Percentiles rank a stretch among this genome's conserved stretches.
phyloP scores from a whole-genome alignment of 768 basidiomycete genomes.

The Cystobasidium tubakii region DNA sequence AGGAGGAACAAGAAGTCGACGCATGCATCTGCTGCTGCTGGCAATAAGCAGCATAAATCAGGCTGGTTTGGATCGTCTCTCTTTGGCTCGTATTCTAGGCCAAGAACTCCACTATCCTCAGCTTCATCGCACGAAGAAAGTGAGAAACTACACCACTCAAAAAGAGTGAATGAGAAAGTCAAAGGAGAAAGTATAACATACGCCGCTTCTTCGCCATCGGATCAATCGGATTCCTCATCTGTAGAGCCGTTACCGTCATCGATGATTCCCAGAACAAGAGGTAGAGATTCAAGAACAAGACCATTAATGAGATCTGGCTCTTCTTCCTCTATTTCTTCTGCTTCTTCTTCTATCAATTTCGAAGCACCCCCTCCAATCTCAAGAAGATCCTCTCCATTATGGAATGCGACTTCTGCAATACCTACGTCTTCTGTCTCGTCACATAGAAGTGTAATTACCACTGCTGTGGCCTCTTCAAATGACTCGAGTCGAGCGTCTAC shows the following conservation, averaged over 20 bases:
- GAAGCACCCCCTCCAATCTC: neutral
- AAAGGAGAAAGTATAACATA: neutral
- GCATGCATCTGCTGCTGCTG: neutral
- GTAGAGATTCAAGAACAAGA: neutral
- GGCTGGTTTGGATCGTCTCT: neutral
- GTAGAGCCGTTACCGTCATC: neutral
- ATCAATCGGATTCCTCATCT: neutral
- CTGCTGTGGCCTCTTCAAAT: neutral
- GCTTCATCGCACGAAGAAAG: neutral
- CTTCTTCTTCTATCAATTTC: neutral
- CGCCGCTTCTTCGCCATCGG: neutral
- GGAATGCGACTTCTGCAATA: neutral
- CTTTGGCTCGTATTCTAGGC: neutral
- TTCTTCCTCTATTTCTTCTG: neutral
- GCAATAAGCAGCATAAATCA: neutral
- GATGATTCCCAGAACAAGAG: neutral
- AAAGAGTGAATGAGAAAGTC: neutral
- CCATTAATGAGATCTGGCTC: neutral
- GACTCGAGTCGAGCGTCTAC: constrained; percentile 13
- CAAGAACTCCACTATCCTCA: neutral
- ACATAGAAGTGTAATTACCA: no score
- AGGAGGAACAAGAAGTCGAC: constrained; percentile 6
- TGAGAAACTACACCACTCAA: neutral
- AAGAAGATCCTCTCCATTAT: neutral
- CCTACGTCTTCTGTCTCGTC: no score